phyloP scores from a whole-genome alignment of 2,329 filamentous ascomycete genomes.

The Ascochyta clinopodiicola region DNA sequence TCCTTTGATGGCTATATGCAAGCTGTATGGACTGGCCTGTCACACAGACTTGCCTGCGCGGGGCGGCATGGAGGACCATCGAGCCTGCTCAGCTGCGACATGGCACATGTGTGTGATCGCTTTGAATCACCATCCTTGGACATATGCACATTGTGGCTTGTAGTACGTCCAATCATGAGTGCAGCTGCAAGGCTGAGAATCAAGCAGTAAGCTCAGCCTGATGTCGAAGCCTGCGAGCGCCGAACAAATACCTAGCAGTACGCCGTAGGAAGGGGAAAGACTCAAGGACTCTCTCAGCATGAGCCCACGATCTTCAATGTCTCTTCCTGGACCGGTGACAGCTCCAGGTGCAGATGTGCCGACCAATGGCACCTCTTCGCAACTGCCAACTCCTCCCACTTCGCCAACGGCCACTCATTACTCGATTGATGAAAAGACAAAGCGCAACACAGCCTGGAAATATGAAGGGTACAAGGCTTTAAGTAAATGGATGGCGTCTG shows the following conservation, averaged over 20 bases:
- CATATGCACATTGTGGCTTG: neutral
- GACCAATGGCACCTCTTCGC: neutral
- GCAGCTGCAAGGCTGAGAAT: neutral
- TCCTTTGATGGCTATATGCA: neutral
- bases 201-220: neutral
- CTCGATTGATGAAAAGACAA: neutral
- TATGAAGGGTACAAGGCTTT: conserved; percentile 35
- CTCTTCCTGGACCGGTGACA: conserved; percentile 3
- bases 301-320: neutral
- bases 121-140: neutral
- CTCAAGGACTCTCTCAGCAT: neutral
- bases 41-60: neutral
- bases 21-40: neutral
- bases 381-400: neutral
- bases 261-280: neutral
- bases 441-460: conserved; percentile 26
- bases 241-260: neutral
- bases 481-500: conserved; percentile 38
- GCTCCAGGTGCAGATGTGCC: neutral
- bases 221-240: neutral
- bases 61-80: neutral
- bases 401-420: neutral
- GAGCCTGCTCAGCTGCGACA: neutral
- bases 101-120: neutral
- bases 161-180: no score